Evolutionary conservation across 345 rosid species (phyloP).

Genomic region (Gossypium anomalum): DNA sequence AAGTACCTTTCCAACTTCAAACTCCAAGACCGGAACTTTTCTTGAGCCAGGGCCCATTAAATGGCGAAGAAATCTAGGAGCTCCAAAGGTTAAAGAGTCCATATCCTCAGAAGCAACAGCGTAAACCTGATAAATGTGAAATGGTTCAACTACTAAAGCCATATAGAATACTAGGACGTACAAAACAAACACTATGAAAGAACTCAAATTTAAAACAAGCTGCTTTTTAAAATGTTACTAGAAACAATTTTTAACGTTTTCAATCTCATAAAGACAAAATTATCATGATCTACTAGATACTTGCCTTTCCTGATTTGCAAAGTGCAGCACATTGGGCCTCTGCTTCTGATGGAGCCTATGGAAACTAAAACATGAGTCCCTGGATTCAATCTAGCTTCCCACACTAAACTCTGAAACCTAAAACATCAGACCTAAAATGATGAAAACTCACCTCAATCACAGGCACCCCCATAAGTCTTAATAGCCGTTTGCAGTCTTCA

Average conservation of each 20-base stretch:
- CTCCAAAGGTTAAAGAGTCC: conserved; percentile 97
- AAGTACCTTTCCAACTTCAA: conserved; percentile 72
- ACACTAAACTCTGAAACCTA: not conserved
- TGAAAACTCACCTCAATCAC: conserved; percentile 62
- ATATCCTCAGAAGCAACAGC: conserved; percentile 99
- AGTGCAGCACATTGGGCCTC: conserved; percentile 94
- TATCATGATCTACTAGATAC: conserved; percentile 21
- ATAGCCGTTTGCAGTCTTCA: conserved; percentile 85
- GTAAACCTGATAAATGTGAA: conserved; percentile 52
- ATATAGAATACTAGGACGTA: not conserved
- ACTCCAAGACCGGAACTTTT: conserved; percentile 92
- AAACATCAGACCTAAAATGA: conserved; percentile 3
- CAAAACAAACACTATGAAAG: not conserved
- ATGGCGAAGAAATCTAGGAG: conserved; percentile 91
- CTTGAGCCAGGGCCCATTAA: conserved; percentile 95
- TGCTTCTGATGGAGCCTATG: conserved; percentile 90
- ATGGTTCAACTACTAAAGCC: not conserved
- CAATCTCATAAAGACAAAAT: not conserved
- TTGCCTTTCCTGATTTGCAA: conserved; percentile 81
- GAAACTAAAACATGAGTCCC: conserved; percentile 20
- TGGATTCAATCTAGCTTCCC: not conserved
- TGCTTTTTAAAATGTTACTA: not conserved
- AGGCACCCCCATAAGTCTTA: conserved; percentile 89
- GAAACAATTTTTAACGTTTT: not conserved
- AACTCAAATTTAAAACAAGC: not conserved